phyloP scores from a whole-genome alignment of 805 yeast species.

The Saturnispora bothae region DNA sequence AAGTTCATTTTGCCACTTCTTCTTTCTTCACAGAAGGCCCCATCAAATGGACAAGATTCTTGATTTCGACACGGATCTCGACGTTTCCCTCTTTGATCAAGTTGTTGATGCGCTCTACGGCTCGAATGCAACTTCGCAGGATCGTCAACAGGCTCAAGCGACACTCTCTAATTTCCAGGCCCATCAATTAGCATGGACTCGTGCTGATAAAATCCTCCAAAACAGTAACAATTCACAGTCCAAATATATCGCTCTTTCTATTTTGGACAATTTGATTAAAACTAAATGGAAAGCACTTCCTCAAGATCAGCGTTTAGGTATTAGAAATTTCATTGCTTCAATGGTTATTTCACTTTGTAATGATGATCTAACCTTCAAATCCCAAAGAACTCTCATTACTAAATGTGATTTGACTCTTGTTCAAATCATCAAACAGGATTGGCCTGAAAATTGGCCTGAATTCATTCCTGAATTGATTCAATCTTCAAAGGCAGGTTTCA shows the following conservation, averaged over 20 bases:
- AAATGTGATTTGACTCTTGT: slow-evolving; percentile 92
- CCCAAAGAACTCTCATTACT: slow-evolving; percentile 75
- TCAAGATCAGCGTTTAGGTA: slow-evolving; percentile 79
- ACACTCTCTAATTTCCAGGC: slow-evolving; percentile 77
- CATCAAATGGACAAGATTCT: slow-evolving; percentile 69
- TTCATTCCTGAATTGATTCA: slow-evolving; percentile 88
- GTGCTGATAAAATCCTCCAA: slow-evolving; percentile 82
- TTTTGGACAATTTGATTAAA: slow-evolving; percentile 79
- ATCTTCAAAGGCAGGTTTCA: slow-evolving; percentile 74
- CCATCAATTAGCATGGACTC: slow-evolving; percentile 92
- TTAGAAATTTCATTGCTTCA: slow-evolving; percentile 84
- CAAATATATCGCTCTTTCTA: slow-evolving; percentile 84
- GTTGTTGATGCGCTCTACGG: slow-evolving; percentile 85
- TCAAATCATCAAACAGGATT: slow-evolving; percentile 90
- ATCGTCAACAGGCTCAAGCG: slow-evolving; percentile 61
- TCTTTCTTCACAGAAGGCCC: too few species aligned
- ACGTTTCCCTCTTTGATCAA: slow-evolving; percentile 66
- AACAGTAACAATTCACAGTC: slow-evolving; percentile 71
- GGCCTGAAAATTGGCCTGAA: slow-evolving; percentile 99
- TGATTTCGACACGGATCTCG: slow-evolving; percentile 78
- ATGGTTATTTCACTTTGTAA: slow-evolving; percentile 91
- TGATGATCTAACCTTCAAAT: slow-evolving; percentile 58
- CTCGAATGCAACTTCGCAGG: slow-evolving; percentile 39
- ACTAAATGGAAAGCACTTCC: slow-evolving; percentile 93
- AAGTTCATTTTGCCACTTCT: neutral